Evolutionary conservation across 2,329 filamentous ascomycete genomes (phyloP), one percentile per base, ranked within the genome.

Genomic region (Stemphylium vesicarium): DNA sequence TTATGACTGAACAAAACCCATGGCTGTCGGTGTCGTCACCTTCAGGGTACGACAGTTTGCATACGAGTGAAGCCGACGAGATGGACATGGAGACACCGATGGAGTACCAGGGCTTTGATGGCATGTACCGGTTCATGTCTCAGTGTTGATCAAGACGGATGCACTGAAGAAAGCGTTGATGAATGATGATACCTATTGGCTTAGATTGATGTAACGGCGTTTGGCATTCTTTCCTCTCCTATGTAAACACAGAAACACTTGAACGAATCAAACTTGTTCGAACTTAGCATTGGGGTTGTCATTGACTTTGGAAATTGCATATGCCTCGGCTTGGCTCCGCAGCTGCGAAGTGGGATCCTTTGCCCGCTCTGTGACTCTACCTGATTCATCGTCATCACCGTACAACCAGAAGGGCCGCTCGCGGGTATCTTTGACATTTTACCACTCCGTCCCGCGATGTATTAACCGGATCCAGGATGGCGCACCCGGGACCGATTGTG

Each of bases 91-190:
- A 75, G 26, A 75, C 74, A 22, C 79, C 80, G 3, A 78, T 86
- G 11, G 84, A 84, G 46, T 87, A 86, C 59, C 85, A 88, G 57
- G 84, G 85, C 4, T 74, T 86, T 12, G 84, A 89, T 66, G 87
- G 86, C 3, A 88, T 90, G 31, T 86, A 87, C 65, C 80, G 80
- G 45, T 89, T 89, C 66, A 78, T 89, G 54, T 83, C 86, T 63
- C 82, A 88, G 60, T 87, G 86, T 63, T 85, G 88, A 70, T 74
- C 77, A 18, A 24, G 64, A 59, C 48, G 36, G 44, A 38, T 11
- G 49, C n/a, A 20, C n/a, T 53, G 42, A 22, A 16, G 36, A 26
- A 44, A 13, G 40, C 12, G 36, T 59, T 62, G 59, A 39, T 11
- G 42, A 53, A 33, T 38, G 41, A 50, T 44, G 56, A 71, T 70